Evolutionary conservation across 352 stramenopile genomes (phyloP).

Genomic region (Globisporangium spiculum): DNA sequence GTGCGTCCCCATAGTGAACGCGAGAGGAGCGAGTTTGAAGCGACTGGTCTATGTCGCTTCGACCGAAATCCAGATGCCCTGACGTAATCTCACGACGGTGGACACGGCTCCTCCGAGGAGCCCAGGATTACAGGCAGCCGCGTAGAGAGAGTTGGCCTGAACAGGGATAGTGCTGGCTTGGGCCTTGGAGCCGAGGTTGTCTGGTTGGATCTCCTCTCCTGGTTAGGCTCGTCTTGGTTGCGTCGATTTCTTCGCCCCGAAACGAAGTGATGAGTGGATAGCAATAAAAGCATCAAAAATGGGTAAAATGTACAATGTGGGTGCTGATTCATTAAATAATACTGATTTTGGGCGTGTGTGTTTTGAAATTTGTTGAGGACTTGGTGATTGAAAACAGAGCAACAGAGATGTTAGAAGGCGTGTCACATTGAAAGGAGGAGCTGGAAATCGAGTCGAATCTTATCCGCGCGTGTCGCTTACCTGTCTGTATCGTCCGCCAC

Average conservation of each 20-base stretch:
- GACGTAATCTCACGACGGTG: conserved; percentile 9
- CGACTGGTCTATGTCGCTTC: not conserved
- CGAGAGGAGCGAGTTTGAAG: no score
- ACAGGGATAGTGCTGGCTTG: not conserved
- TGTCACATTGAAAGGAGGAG: not conserved
- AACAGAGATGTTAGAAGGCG: not conserved
- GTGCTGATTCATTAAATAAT: not conserved
- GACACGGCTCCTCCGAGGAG: not conserved
- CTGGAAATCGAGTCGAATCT: not conserved
- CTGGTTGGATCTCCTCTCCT: not conserved
- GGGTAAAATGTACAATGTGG: not conserved
- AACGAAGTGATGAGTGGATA: not conserved
- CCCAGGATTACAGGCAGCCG: not conserved
- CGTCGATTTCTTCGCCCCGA: not conserved
- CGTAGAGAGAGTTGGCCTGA: not conserved
- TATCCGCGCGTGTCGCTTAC: not conserved
- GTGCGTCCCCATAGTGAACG: not conserved
- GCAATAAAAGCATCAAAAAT: not conserved
- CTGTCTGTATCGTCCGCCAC: not conserved
- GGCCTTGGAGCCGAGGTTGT: not conserved
- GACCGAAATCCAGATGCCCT: conserved; percentile 7
- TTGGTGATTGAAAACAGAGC: not conserved
- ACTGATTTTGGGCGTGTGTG: not conserved
- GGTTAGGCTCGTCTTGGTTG: conserved; percentile 2
- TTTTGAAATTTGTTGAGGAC: not conserved